Evolutionary conservation across 306 rosid genomes (phyloP).

Genomic region (Vachellia pachyceras): DNA sequence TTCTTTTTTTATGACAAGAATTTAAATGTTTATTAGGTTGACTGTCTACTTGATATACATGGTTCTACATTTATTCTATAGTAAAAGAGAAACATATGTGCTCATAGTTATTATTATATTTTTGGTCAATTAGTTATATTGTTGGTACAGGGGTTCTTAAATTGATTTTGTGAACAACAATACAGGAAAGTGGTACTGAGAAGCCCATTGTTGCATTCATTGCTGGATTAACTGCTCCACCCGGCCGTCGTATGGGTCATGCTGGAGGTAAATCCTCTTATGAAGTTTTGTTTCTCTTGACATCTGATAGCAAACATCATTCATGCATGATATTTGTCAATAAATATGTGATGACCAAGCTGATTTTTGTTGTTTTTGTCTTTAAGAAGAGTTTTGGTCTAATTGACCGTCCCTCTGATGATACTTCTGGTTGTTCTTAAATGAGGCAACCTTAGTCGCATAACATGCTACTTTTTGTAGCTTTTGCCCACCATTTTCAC

Average conservation of each 20-base stretch:
- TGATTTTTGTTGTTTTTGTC: no score
- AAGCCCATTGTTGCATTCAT: constrained; percentile 94
- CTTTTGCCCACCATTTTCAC: neutral
- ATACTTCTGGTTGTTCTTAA: constrained; percentile 7
- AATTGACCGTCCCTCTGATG: neutral
- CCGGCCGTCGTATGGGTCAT: constrained; percentile 99
- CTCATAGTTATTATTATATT: constrained; percentile 3
- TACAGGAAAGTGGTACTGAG: constrained; percentile 96
- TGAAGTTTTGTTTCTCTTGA: constrained; percentile 14
- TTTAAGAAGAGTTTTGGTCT: neutral
- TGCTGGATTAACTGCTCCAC: constrained; percentile 99
- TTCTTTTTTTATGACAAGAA: neutral
- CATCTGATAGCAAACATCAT: constrained; percentile 13
- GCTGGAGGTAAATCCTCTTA: constrained; percentile 76
- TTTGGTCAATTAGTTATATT: neutral
- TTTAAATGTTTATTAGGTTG: neutral
- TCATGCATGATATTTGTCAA: constrained; percentile 1
- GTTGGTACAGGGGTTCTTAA: constrained; percentile 14
- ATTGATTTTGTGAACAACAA: constrained; percentile 27
- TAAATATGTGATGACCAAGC: constrained; percentile 1
- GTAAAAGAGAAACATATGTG: constrained; percentile 1
- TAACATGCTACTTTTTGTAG: neutral
- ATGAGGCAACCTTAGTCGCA: constrained; percentile 18
- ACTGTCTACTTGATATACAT: constrained; percentile 9
- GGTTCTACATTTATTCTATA: neutral